A percentile compares a stretch with the other conserved stretches of the same genome.
These are phyloP conservation scores for Claviceps fusiformis DNA, from an alignment of 2,329 filamentous ascomycete species.

Conservation along the genomic window DNA sequence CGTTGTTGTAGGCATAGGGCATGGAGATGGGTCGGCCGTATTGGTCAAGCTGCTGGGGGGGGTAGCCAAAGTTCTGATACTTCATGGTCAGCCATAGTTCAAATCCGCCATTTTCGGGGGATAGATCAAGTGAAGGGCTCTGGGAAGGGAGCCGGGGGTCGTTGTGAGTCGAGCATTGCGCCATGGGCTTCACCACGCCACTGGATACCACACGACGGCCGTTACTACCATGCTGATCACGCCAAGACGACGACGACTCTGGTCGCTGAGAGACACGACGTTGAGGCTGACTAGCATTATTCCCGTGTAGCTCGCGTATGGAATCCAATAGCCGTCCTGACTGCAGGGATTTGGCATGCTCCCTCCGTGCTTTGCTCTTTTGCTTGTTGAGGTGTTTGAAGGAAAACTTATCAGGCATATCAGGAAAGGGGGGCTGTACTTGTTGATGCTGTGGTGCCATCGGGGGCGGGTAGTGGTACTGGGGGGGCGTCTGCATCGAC, in stretches of 20 bases:
- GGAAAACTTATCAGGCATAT: slow-evolving; percentile 19
- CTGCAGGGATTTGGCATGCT: slow-evolving; percentile 32
- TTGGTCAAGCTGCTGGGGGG: slow-evolving; percentile 28
- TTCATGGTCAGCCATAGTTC: slow-evolving; percentile 59
- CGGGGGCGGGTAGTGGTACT: slow-evolving; percentile 46
- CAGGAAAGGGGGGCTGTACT: slow-evolving; percentile 38
- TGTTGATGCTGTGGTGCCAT: slow-evolving; percentile 48
- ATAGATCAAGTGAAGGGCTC: slow-evolving; percentile 39
- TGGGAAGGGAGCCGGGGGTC: slow-evolving; percentile 3
- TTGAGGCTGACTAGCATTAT: slow-evolving; percentile 23
- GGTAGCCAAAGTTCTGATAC: slow-evolving; percentile 51
- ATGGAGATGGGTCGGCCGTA: slow-evolving; percentile 24
- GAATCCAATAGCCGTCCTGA: slow-evolving; percentile 24
- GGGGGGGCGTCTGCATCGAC: slow-evolving; percentile 49
- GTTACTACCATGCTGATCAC: slow-evolving; percentile 12
- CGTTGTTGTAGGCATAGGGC: slow-evolving; percentile 30
- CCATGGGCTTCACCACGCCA: slow-evolving; percentile 3
- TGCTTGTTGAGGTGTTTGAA: slow-evolving; percentile 27
- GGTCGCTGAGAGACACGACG: slow-evolving; percentile 33
- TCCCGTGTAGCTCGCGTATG: slow-evolving; percentile 20
- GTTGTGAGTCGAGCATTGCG: slow-evolving; percentile 1
- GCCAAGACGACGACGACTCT: slow-evolving; percentile 21
- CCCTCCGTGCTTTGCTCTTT: slow-evolving; percentile 31
- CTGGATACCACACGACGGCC: slow-evolving; percentile 11
- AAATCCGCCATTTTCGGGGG: slow-evolving; percentile 56